Percentiles rank a stretch among this genome's conserved stretches.
phyloP scores from a whole-genome alignment of 495 filamentous ascomycete species.

The Talaromyces adpressus region DNA sequence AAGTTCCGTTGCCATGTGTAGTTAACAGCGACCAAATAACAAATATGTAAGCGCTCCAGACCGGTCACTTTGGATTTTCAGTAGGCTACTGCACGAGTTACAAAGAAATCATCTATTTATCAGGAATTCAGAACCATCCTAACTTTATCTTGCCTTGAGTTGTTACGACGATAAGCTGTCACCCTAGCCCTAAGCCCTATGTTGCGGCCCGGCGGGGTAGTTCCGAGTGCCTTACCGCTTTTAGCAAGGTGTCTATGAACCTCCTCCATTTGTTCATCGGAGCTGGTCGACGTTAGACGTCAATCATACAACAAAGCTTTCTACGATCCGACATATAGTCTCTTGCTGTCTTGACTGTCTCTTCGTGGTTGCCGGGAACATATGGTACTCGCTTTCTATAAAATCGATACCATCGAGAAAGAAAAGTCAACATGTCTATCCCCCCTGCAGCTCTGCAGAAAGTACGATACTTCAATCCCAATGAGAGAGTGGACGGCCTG shows the following conservation, averaged over 20 bases:
- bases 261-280: background rate
- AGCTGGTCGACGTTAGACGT: background rate
- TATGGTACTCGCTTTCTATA: background rate
- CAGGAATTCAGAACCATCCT: background rate
- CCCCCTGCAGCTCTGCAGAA: conserved; percentile 93
- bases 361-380: too few relatives aligned
- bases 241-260: background rate
- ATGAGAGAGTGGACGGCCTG: background rate
- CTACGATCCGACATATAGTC: background rate
- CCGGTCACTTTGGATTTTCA: background rate
- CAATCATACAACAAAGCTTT: background rate
- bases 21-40: background rate
- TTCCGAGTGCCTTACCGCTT: background rate
- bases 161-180: background rate
- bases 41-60: background rate
- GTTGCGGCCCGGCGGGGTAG: background rate
- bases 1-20: background rate
- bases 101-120: background rate
- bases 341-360: background rate
- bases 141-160: background rate
- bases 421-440: conserved; percentile 68
- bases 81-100: background rate
- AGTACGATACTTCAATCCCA: conserved; percentile 40
- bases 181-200: conserved; percentile 10
- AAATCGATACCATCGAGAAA: background rate